phyloP scores from a whole-genome alignment of 2,329 filamentous ascomycete genomes.

The Penicillium sp. region DNA sequence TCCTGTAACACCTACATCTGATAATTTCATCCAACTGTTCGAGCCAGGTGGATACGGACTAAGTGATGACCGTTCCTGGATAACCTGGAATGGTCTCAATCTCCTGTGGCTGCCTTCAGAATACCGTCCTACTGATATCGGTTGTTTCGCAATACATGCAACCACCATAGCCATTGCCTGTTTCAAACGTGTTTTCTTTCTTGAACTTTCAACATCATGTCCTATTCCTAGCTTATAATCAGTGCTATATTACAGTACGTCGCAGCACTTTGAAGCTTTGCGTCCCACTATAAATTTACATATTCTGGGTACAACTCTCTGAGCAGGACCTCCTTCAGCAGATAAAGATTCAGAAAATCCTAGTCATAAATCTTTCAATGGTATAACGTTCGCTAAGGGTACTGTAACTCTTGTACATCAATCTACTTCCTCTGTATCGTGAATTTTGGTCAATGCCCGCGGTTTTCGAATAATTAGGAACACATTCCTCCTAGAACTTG shows the following conservation, averaged over 20 bases:
- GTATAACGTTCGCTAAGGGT: no score
- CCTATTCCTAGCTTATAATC: not conserved
- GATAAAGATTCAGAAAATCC: no score
- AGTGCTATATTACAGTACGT: not conserved
- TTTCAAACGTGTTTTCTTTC: conserved; percentile 6
- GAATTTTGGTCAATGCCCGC: no score
- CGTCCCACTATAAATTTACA: no score
- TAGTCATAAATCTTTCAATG: no score
- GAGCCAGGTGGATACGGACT: conserved; percentile 1
- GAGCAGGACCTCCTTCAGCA: no score
- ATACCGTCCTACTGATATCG: not conserved
- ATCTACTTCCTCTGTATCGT: no score
- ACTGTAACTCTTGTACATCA: no score
- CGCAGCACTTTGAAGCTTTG: not conserved
- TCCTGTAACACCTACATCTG: not conserved
- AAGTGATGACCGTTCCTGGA: conserved; percentile 3
- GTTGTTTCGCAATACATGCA: not conserved
- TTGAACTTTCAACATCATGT: conserved; percentile 1
- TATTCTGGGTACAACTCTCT: no score
- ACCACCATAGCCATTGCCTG: conserved; percentile 1
- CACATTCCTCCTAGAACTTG: not conserved
- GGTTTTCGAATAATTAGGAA: no score
- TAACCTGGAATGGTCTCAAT: conserved; percentile 11
- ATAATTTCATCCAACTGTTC: not conserved
- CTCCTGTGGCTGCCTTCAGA: conserved; percentile 11